phyloP scores from a whole-genome alignment of 805 yeast genomes.

The Saccharomyces paradoxus region DNA sequence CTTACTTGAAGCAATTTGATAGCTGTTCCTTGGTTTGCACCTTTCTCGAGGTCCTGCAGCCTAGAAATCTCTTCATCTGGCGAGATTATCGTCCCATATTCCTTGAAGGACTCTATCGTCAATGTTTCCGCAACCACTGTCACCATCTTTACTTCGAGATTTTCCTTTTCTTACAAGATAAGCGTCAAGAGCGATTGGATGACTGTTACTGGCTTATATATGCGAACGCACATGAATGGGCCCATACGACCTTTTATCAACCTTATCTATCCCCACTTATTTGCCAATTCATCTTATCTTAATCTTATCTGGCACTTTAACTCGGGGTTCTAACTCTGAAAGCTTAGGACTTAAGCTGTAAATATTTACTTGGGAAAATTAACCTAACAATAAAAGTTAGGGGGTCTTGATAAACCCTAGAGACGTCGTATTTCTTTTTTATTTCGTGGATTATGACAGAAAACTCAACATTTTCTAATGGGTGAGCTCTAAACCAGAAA shows the following conservation, averaged over 20 bases:
- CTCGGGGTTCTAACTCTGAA: not conserved
- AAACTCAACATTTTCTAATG: not conserved
- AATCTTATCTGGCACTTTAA: not conserved
- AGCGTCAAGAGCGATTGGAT: not conserved
- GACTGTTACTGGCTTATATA: not conserved
- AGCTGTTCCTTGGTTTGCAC: constrained; percentile 94
- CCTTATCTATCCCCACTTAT: not conserved
- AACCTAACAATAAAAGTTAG: not conserved
- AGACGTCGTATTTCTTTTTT: not conserved
- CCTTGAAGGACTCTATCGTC: constrained; percentile 57
- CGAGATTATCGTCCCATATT: constrained; percentile 70
- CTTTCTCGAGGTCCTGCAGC: constrained; percentile 28
- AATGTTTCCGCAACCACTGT: constrained; percentile 32
- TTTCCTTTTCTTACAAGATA: not conserved
- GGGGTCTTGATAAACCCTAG: not conserved
- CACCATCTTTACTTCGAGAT: not conserved
- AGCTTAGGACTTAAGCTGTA: not conserved
- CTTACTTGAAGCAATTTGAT: constrained; percentile 66
- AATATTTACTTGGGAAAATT: no score
- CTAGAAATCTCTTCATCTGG: constrained; percentile 58
- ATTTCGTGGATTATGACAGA: not conserved
- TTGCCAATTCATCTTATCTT: not conserved
- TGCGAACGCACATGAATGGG: not conserved
- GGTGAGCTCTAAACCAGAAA: not conserved
- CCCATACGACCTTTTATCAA: not conserved